These are phyloP conservation scores for Henckelia pumila DNA, from an alignment of 257 asterid genomes.

Conservation along the genomic window DNA sequence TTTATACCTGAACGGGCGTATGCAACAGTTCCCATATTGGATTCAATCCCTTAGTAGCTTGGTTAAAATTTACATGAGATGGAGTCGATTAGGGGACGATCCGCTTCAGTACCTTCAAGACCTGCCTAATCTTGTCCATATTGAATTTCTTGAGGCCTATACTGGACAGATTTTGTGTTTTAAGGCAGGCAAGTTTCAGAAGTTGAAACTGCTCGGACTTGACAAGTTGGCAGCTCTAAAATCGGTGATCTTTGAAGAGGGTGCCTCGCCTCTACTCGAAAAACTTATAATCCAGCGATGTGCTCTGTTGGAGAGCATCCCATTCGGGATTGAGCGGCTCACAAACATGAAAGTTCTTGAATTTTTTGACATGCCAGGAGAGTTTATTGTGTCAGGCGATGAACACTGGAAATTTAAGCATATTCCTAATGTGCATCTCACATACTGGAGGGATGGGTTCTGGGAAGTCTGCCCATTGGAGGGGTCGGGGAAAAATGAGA, in stretches of 20 bases:
- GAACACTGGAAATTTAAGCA: slow-evolving; percentile 25
- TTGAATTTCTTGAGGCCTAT: slow-evolving; percentile 32
- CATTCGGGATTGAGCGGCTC: slow-evolving; percentile 28
- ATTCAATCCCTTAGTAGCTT: slow-evolving; percentile 28
- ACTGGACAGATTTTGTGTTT: slow-evolving; percentile 32
- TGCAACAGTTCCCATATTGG: slow-evolving; percentile 33
- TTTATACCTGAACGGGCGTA: slow-evolving; percentile 28
- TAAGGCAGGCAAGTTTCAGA: slow-evolving; percentile 30
- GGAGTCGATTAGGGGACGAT: slow-evolving; percentile 33
- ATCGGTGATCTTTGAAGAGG: slow-evolving; percentile 27
- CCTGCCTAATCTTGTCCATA: slow-evolving; percentile 36
- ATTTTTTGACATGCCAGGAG: slow-evolving; percentile 30
- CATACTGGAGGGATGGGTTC: slow-evolving; percentile 25
- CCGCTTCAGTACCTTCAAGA: slow-evolving; percentile 39
- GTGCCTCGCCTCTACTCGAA: slow-evolving; percentile 34
- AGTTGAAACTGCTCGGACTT: slow-evolving; percentile 28
- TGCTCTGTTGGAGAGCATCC: slow-evolving; percentile 24
- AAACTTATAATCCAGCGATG: slow-evolving; percentile 36
- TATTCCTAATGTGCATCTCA: slow-evolving; percentile 30
- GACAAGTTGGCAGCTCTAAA: slow-evolving; percentile 16
- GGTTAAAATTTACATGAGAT: slow-evolving; percentile 28
- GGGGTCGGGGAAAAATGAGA: background rate
- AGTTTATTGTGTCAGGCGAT: slow-evolving; percentile 16
- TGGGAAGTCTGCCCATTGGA: slow-evolving; percentile 30
- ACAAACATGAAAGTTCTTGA: slow-evolving; percentile 22